Evolutionary conservation across 768 basidiomycete species (phyloP).

Genomic region (Lyophyllum semitale): DNA sequence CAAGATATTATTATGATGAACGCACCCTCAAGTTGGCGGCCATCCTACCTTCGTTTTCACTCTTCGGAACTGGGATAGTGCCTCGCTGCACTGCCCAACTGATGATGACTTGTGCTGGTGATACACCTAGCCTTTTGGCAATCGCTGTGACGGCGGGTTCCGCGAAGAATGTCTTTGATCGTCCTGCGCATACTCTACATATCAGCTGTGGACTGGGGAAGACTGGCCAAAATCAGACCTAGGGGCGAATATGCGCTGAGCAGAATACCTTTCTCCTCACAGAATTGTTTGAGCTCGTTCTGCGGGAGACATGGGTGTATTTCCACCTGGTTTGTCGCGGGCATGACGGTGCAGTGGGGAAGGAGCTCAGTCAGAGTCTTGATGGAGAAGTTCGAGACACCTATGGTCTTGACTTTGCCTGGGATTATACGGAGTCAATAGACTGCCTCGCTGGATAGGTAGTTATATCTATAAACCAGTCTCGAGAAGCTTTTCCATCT

Average conservation of each 20-base stretch:
- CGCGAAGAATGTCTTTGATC: conserved; percentile 29
- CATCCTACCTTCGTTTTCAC: conserved; percentile 48
- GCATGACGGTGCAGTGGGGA: conserved; percentile 44
- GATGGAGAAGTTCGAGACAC: conserved; percentile 62
- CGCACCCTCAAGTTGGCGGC: conserved; percentile 45
- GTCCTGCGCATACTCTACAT: conserved; percentile 13
- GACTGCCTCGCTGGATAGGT: background rate
- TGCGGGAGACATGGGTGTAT: conserved; percentile 60
- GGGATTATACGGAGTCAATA: background rate
- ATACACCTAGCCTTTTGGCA: conserved; percentile 32
- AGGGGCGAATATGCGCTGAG: conserved; percentile 53
- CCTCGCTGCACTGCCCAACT: conserved; percentile 68
- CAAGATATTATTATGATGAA: background rate
- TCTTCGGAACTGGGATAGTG: conserved; percentile 65
- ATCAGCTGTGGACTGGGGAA: background rate
- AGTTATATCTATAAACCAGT: conserved; percentile 20
- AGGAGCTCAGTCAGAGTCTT: conserved; percentile 42
- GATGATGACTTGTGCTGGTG: conserved; percentile 56
- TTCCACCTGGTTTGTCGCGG: conserved; percentile 59
- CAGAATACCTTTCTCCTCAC: conserved; percentile 47
- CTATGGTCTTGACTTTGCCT: conserved; percentile 48
- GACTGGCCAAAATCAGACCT: conserved; percentile 22
- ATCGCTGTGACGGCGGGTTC: conserved; percentile 32
- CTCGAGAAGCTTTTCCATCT: conserved; percentile 31
- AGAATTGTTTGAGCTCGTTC: conserved; percentile 48